phyloP scores from a whole-genome alignment of 179 eudicot genomes.

The Amaranthus tricolor region DNA sequence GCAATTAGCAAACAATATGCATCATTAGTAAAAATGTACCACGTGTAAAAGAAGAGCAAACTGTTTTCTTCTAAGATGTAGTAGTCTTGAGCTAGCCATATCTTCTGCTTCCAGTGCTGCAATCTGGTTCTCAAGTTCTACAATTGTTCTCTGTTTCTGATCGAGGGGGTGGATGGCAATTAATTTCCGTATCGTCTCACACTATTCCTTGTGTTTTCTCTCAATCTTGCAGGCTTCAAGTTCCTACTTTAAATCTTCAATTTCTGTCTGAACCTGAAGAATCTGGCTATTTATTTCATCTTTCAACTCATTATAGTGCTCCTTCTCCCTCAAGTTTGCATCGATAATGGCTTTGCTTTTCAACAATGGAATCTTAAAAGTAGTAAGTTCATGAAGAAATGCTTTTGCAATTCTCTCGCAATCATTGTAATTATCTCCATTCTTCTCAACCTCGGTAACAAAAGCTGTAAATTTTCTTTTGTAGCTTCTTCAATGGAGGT shows the following conservation, averaged over 20 bases:
- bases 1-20: too few relatives aligned
- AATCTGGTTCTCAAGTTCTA: conserved; percentile 87
- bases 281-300: too few relatives aligned
- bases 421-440: conserved; percentile 63
- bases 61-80: conserved; percentile 94
- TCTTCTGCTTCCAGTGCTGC: conserved; percentile 82
- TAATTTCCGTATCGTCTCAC: conserved; percentile 82
- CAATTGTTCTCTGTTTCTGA: conserved; percentile 71
- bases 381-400: conserved; percentile 83
- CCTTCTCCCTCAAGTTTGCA: too few relatives aligned
- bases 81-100: conserved; percentile 60
- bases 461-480: conserved; percentile 89
- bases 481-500: conserved; percentile 92
- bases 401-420: conserved; percentile 88
- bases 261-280: too few relatives aligned
- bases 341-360: conserved; percentile 87
- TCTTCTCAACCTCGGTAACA: conserved; percentile 82
- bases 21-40: too few relatives aligned
- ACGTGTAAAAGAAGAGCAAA: too few relatives aligned
- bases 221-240: conserved; percentile 77
- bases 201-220: conserved; percentile 97
- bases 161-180: conserved; percentile 89
- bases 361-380: conserved; percentile 87
- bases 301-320: too few relatives aligned
- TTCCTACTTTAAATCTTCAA: too few relatives aligned